A percentile compares a stretch with the other conserved stretches of the same genome.
Evolutionary conservation across 2,329 filamentous ascomycete species (phyloP).

Genomic region (Ceratocystis cubensis): DNA sequence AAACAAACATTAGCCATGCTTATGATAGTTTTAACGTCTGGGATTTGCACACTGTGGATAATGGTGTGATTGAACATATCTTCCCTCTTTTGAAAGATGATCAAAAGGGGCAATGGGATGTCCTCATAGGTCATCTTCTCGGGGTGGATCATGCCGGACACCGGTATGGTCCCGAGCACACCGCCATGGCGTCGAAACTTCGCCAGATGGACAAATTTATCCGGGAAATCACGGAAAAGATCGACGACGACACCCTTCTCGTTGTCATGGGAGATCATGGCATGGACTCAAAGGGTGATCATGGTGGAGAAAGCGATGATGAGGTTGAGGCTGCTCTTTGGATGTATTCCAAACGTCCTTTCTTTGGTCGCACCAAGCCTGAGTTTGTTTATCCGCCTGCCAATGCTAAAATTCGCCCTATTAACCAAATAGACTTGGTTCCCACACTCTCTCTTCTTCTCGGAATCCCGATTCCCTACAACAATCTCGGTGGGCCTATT

Average conservation of each 20-base stretch:
- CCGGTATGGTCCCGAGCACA: conserved; percentile 84
- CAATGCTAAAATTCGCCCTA: conserved; percentile 65
- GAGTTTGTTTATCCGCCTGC: conserved; percentile 45
- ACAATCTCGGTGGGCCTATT: conserved; percentile 85
- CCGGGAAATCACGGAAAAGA: conserved; percentile 51
- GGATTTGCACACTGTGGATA: conserved; percentile 94
- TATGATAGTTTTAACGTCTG: conserved; percentile 98
- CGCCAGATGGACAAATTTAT: conserved; percentile 81
- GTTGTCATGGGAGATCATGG: conserved; percentile 99
- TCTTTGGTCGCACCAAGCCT: conserved; percentile 66
- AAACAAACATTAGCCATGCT: conserved; percentile 68
- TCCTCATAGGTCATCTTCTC: conserved; percentile 87
- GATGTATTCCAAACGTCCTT: conserved; percentile 88
- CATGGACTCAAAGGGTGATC: conserved; percentile 94
- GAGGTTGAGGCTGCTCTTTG: conserved; percentile 89
- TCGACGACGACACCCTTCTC: conserved; percentile 78
- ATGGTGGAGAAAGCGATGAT: conserved; percentile 95
- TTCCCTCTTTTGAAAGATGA: conserved; percentile 62
- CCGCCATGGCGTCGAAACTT: conserved; percentile 82
- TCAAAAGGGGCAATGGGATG: conserved; percentile 66
- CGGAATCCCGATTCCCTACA: conserved; percentile 88
- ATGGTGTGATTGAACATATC: conserved; percentile 83
- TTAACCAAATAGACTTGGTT: conserved; percentile 85
- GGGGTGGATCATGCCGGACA: conserved; percentile 96
- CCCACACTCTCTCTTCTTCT: conserved; percentile 80